phyloP scores from a whole-genome alignment of 345 rosid species.

The Theobroma cacao region DNA sequence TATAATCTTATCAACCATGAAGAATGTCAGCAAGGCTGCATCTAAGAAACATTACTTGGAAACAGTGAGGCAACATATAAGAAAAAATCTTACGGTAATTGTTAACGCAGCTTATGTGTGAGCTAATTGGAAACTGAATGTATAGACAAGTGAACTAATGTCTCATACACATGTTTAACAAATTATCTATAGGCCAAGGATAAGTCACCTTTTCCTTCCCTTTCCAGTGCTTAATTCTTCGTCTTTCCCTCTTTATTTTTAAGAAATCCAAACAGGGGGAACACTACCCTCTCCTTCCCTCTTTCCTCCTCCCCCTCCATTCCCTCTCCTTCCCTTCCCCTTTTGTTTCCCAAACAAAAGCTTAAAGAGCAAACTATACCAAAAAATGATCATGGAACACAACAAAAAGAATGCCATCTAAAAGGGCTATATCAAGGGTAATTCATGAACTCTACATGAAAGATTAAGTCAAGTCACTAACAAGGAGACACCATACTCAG shows the following conservation, averaged over 20 bases:
- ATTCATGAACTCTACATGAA: neutral
- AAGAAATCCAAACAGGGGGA: neutral
- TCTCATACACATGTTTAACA: neutral
- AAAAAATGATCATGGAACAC: neutral
- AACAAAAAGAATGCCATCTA: neutral
- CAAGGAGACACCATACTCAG: neutral
- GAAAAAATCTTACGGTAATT: neutral
- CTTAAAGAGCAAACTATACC: neutral
- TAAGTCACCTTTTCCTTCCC: neutral
- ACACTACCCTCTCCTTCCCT: neutral
- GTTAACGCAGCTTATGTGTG: neutral
- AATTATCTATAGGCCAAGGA: neutral
- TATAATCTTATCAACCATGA: neutral
- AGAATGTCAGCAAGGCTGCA: neutral
- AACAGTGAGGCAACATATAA: neutral
- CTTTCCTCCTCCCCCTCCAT: no score
- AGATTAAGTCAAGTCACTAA: neutral
- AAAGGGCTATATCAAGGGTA: no score
- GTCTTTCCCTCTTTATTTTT: neutral
- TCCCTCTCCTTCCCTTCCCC: neutral
- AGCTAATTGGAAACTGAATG: neutral
- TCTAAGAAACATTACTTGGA: neutral
- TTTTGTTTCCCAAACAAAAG: neutral
- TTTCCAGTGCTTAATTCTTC: neutral
- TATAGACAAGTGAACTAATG: neutral